Evolutionary conservation across 495 filamentous ascomycete species (phyloP).

Genomic region (Usnea hakonensis): DNA sequence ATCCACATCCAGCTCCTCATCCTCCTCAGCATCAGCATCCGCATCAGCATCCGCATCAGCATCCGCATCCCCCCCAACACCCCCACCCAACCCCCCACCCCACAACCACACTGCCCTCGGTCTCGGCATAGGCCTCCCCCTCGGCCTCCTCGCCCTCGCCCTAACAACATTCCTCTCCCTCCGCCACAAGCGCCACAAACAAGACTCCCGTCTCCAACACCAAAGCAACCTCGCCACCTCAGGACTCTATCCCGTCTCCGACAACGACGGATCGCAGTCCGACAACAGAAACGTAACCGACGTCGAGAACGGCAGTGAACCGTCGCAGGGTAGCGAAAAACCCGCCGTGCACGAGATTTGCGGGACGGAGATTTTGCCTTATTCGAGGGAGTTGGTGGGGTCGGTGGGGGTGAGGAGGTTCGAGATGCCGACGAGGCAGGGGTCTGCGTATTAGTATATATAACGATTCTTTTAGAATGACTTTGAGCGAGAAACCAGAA

Average conservation of each 20-base stretch:
- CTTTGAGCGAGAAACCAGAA: no score
- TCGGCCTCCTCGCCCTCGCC: not conserved
- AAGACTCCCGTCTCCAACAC: not conserved
- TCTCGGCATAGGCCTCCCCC: not conserved
- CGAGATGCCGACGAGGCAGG: not conserved
- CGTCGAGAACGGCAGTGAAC: not conserved
- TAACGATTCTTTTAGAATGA: no score
- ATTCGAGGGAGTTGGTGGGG: not conserved
- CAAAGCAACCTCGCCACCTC: not conserved
- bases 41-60: not conserved
- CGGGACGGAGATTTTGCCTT: not conserved
- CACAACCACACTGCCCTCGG: not conserved
- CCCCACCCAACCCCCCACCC: not conserved
- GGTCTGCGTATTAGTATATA: not conserved
- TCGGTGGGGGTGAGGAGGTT: not conserved
- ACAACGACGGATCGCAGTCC: not conserved
- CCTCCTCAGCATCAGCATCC: not conserved
- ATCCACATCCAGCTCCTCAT: not conserved
- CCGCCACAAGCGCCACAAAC: not conserved
- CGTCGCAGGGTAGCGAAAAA: not conserved
- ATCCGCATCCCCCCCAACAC: not conserved
- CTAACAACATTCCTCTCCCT: not conserved
- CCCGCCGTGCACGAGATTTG: not conserved
- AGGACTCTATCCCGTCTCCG: not conserved
- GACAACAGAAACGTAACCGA: not conserved